These are phyloP conservation scores for Pythium pyrilobum DNA, from an alignment of 352 stramenopile species.

Conservation along the genomic window DNA sequence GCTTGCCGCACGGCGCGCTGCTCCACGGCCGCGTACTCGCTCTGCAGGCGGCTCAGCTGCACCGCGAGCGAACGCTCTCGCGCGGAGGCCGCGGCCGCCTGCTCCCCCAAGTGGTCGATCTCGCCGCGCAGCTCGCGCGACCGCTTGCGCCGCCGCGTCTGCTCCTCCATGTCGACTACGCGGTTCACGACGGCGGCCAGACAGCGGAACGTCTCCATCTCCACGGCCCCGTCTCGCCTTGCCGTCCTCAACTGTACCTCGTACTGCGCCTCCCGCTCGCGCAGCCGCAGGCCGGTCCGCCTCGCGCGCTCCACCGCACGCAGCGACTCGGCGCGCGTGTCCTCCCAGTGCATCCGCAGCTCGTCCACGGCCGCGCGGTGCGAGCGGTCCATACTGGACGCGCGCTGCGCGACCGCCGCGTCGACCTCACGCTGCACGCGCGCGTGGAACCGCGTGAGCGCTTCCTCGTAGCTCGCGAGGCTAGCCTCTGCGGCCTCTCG, in stretches of 20 bases:
- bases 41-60: slow-evolving; percentile 11
- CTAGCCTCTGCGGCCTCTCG: slow-evolving; percentile 31
- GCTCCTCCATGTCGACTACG: slow-evolving; percentile 40
- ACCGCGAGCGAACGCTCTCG: slow-evolving; percentile 33
- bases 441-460: slow-evolving; percentile 21
- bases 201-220: slow-evolving; percentile 24
- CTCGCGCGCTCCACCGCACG: slow-evolving; percentile 15
- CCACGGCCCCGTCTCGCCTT: slow-evolving; percentile 8
- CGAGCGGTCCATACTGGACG: background rate
- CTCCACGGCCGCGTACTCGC: slow-evolving; percentile 33
- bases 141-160: slow-evolving; percentile 9
- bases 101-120: slow-evolving; percentile 27
- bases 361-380: slow-evolving; percentile 24
- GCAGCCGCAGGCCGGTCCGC: background rate
- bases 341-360: slow-evolving; percentile 39
- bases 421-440: slow-evolving; percentile 22
- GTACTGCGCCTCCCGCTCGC: background rate
- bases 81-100: slow-evolving; percentile 18
- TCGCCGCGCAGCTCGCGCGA: slow-evolving; percentile 27
- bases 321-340: slow-evolving; percentile 23
- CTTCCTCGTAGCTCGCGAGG: slow-evolving; percentile 47
- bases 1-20: slow-evolving; percentile 34
- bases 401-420: background rate
- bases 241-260: slow-evolving; percentile 19
- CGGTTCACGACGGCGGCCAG: slow-evolving; percentile 35